Conservation (phyloP, 2,329 filamentous ascomycete genomes). For the Xylaria sp. region DNA sequence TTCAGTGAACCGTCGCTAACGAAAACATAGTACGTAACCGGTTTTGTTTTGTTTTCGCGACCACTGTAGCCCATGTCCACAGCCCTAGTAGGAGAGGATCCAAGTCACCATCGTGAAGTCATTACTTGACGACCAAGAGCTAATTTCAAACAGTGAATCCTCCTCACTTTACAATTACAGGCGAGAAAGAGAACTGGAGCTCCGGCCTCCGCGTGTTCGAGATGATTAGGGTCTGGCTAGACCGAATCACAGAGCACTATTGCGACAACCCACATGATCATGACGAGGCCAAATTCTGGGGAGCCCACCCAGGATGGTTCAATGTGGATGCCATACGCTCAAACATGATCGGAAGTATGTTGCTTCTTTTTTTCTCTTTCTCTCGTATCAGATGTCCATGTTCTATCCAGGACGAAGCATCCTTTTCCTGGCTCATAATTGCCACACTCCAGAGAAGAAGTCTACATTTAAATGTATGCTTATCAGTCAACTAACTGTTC, state of each 20-base stretch:
- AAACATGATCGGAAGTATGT: slow-evolving; percentile 40
- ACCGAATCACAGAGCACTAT: slow-evolving; percentile 32
- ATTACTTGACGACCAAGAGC: neutral
- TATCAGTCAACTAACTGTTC: neutral
- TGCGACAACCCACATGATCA: slow-evolving; percentile 5
- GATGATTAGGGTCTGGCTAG: slow-evolving; percentile 31
- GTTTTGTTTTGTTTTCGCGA: neutral
- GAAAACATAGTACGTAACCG: slow-evolving; percentile 14
- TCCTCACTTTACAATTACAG: neutral
- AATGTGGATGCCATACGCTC: slow-evolving; percentile 40
- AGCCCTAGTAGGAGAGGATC: neutral
- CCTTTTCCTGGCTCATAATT: neutral
- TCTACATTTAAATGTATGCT: neutral
- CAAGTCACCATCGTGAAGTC: neutral
- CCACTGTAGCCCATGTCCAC: neutral
- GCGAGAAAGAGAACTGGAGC: slow-evolving; percentile 22
- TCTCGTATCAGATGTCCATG: neutral
- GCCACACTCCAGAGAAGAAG: neutral
- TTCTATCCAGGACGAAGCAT: neutral
- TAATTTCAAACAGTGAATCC: slow-evolving; percentile 32
- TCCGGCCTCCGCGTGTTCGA: slow-evolving; percentile 40
- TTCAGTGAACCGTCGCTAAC: slow-evolving; percentile 3
- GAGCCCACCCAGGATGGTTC: slow-evolving; percentile 32
- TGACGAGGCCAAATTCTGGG: slow-evolving; percentile 24
- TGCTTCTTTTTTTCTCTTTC: neutral